Percentiles rank a stretch among this genome's conserved stretches.
These are phyloP conservation scores for Piromyces finnis DNA, from an alignment of 192 early-diverging fungal genomes.

Conservation along the genomic window DNA sequence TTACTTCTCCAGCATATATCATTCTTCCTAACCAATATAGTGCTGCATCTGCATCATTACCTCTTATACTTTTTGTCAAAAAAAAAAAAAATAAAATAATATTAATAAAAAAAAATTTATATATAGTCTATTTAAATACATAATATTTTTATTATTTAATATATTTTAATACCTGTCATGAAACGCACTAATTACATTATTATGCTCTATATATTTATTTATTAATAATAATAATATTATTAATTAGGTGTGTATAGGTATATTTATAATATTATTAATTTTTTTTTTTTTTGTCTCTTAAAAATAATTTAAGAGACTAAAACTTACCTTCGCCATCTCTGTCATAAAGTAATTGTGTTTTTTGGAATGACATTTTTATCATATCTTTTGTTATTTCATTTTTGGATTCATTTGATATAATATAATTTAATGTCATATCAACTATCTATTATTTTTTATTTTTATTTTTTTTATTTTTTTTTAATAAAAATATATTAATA, in stretches of 20 bases:
- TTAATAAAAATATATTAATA: too few species aligned
- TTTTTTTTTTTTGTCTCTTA: too few species aligned
- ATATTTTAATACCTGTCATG: constrained; percentile 45
- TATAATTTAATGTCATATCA: constrained; percentile 10
- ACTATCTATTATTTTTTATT: neutral
- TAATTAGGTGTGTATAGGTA: too few species aligned
- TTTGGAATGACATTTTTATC: constrained; percentile 53
- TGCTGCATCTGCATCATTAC: constrained; percentile 1
- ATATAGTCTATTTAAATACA: too few species aligned
- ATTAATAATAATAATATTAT: too few species aligned
- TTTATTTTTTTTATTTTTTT: too few species aligned
- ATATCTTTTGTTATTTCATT: constrained; percentile 19
- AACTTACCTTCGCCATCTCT: constrained; percentile 41
- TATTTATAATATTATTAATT: too few species aligned
- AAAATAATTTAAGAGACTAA: too few species aligned
- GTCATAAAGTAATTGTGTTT: constrained; percentile 64
- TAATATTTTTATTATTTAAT: too few species aligned
- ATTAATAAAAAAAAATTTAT: too few species aligned
- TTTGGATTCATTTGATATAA: constrained; percentile 2
- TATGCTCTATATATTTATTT: constrained; percentile 35
- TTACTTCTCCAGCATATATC: constrained; percentile 60
- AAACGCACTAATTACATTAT: constrained; percentile 73
- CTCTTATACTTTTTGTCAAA: constrained; percentile 17
- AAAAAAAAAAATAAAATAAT: too few species aligned
- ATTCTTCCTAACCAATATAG: constrained; percentile 78